Base-by-base conservation (phyloP, 2,329 filamentous ascomycete species). In the Clonostachys byssicola region DNA sequence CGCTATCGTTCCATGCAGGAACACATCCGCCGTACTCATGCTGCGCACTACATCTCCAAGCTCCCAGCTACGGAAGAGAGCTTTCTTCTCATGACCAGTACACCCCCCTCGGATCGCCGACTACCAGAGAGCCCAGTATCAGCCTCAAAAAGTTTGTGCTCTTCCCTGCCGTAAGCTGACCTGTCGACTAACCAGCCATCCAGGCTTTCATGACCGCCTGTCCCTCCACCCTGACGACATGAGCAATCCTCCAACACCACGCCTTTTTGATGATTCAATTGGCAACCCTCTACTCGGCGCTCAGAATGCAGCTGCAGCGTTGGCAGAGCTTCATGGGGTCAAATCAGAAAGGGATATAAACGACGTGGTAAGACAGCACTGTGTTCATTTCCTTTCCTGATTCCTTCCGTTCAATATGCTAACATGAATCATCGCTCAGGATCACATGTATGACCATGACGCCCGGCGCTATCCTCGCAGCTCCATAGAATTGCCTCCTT, bases 1-100 rank as follows among this genome's bases (percentile, higher is more conserved):
- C 83, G 89, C 57, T 99, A 92, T 74, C 91, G 94, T 68, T 97
- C 92, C 53, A 97, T 99, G 90, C 94, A 97, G 72, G 94, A 99
- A 80, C 94, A 99, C 65, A 97, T 99, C 62, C 89, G 94, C 60
- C 86, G 94, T 68, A 92, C 94, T 56, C 94, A 99, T 67, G 92
- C 92, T 51, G 91, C 95, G 67, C 88, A 96, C 68, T 97, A 97
- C 73, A 95, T 99, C 59, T 86, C 94, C 44, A 96, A 97, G 80
- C 87, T 97, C 59, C 92, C 94, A 56, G 94, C 94, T 43, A 99
- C 92, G 58, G 92, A 96, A 70, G 92, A 97, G 72, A 96, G 91
- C 83, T 96, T 99, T 71, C 76, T 88, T 62, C 78, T 96, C 66
- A 97, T 97, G 94, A 89, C 97, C 68, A 95, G 85, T 67, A 91